A percentile compares a stretch with the other conserved stretches of the same genome.
phyloP scores from a whole-genome alignment of 1,139 yeast genomes.

The Nadsonia commutata region DNA sequence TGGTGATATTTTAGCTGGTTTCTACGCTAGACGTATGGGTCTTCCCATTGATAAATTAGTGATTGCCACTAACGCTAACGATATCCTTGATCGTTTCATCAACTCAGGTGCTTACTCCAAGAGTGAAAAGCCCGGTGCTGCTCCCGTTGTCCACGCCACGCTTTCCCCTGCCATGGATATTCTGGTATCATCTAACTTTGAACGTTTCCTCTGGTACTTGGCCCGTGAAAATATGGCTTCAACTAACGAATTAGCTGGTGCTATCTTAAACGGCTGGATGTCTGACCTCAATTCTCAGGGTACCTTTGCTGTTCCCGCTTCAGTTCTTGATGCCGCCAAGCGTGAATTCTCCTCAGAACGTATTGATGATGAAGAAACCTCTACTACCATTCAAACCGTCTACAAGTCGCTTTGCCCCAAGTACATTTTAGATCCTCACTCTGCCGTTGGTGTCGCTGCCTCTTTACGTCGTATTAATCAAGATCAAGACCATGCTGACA shows the following conservation, averaged over 20 bases:
- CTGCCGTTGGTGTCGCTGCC: slow-evolving; percentile 86
- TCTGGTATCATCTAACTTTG: slow-evolving; percentile 85
- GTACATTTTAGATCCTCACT: slow-evolving; percentile 89
- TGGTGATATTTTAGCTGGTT: slow-evolving; percentile 96
- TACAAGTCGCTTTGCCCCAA: slow-evolving; percentile 48
- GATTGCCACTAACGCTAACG: slow-evolving; percentile 92
- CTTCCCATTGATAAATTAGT: slow-evolving; percentile 74
- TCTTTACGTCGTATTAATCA: slow-evolving; percentile 44
- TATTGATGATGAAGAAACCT: slow-evolving; percentile 65
- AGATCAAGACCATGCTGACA: slow-evolving; percentile 27
- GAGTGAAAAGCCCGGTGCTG: slow-evolving; percentile 25
- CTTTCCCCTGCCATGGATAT: slow-evolving; percentile 98
- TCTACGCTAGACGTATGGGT: slow-evolving; percentile 90
- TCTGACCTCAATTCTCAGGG: slow-evolving; percentile 59
- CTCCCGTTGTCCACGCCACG: slow-evolving; percentile 69
- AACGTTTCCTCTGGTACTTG: slow-evolving; percentile 88
- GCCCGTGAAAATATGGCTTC: slow-evolving; percentile 52
- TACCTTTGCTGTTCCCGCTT: slow-evolving; percentile 53
- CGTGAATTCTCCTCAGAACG: slow-evolving; percentile 62
- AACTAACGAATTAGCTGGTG: slow-evolving; percentile 61
- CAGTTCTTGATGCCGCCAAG: slow-evolving; percentile 52
- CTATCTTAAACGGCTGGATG: slow-evolving; percentile 64
- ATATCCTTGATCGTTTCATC: slow-evolving; percentile 83
- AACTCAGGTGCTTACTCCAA: slow-evolving; percentile 69
- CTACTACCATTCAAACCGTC: slow-evolving; percentile 54